phyloP scores from a whole-genome alignment of 2,329 filamentous ascomycete species.

The Epicoccum sorghinum region DNA sequence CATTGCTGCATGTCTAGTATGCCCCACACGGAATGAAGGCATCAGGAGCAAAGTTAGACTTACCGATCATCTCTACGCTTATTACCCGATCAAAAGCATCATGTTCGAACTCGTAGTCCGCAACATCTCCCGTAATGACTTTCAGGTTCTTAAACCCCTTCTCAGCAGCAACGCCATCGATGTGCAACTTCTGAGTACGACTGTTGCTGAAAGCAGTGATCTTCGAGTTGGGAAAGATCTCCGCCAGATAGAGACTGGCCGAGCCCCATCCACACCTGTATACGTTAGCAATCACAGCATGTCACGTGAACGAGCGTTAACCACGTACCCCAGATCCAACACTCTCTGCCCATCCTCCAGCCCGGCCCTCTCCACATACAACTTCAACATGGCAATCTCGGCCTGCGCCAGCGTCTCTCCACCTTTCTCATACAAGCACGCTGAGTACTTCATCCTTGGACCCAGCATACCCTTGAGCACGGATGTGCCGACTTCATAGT shows the following conservation, averaged over 20 bases:
- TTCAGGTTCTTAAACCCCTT: constrained; percentile 65
- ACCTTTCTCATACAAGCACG: constrained; percentile 67
- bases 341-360: constrained; percentile 66
- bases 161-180: constrained; percentile 63
- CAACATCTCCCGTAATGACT: constrained; percentile 71
- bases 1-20: no score
- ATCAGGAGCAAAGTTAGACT: no score
- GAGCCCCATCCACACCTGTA: constrained; percentile 72
- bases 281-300: neutral
- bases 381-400: constrained; percentile 69
- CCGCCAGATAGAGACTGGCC: constrained; percentile 68
- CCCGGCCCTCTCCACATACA: constrained; percentile 66
- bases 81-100: constrained; percentile 68
- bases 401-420: constrained; percentile 65
- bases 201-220: constrained; percentile 75
- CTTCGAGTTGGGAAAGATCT: constrained; percentile 65
- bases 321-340: constrained; percentile 63
- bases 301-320: constrained; percentile 17
- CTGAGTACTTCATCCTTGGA: constrained; percentile 75
- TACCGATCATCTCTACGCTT: constrained; percentile 69
- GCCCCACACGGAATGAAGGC: no score
- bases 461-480: constrained; percentile 67
- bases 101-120: constrained; percentile 67
- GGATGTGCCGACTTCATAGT: constrained; percentile 74
- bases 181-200: constrained; percentile 70